Evolutionary conservation across 768 basidiomycete species (phyloP).

Genomic region (Lactarius hengduanensis): DNA sequence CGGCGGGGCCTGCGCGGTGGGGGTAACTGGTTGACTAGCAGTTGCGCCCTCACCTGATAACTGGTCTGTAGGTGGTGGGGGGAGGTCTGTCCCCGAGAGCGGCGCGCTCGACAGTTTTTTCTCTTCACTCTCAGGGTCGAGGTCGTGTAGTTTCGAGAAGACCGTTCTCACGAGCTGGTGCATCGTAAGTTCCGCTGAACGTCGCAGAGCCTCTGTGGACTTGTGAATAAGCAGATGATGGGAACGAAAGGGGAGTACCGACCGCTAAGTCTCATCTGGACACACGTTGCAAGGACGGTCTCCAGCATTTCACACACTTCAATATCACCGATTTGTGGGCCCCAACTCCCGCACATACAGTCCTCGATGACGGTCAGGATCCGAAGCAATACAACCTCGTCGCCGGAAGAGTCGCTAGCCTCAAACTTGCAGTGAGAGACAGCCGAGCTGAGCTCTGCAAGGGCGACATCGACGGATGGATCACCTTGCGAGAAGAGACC

Average conservation of each 20-base stretch:
- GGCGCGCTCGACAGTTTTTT: constrained; percentile 52
- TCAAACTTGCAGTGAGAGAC: constrained; percentile 98
- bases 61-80: not conserved
- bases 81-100: constrained; percentile 7
- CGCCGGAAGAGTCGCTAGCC: constrained; percentile 94
- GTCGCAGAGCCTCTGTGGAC: constrained; percentile 72
- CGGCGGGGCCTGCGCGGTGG: not conserved
- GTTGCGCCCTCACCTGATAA: not conserved
- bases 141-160: constrained; percentile 66
- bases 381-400: constrained; percentile 91
- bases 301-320: constrained; percentile 99
- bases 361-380: constrained; percentile 89
- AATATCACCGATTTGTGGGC: constrained; percentile 78
- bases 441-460: constrained; percentile 82
- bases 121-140: constrained; percentile 70
- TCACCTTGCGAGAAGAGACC: constrained; percentile 64
- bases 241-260: constrained; percentile 35
- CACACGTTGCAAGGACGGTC: constrained; percentile 94
- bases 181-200: constrained; percentile 88
- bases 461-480: constrained; percentile 56
- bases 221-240: constrained; percentile 22
- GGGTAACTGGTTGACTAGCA: constrained; percentile 7
- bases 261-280: constrained; percentile 97
- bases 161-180: constrained; percentile 81
- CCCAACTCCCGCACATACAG: constrained; percentile 69